Base-by-base conservation (phyloP, 148 eudicot species). In the Selenicereus undatus region DNA sequence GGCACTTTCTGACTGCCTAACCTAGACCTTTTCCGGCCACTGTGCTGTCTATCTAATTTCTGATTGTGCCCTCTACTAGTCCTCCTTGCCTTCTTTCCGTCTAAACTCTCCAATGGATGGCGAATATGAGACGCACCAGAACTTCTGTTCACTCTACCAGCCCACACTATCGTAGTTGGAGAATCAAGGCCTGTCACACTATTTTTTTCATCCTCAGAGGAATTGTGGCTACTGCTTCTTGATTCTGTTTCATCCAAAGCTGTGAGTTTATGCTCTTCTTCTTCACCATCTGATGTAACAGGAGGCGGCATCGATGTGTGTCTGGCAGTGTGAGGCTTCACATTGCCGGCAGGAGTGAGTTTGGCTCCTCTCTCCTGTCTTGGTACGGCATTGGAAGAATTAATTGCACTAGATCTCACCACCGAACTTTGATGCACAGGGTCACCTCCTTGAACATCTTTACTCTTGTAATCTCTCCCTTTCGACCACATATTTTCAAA, bases 401-500 rank as follows among this genome's bases (percentile, higher is more conserved):
- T 79, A 56, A 54, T 68, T 24, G 74, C 81, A 76, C 79, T 84
- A 78, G 83, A 29, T 77, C 56, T 85, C 72, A 73, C 79, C 6
- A 80, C 78, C 86, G 90, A 86, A 80, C 82, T 84, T 66, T 81
- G 86, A 60, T 42, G 78, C 60, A 51, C 85, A 75, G 83, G 82
- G 78, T 84, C 81, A 22, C 66, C 81, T 26, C 77, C 27, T 64
- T 42, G 76, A 86, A 80, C 77, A 48, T 90, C 93, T 74, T 88
- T 86, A 77, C 78, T 90, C 81, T 81, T 88, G 82, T 92, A 91
- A 82, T 89, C 81, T 89, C 90, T 90, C 26, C 99, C 98, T 85
- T 92, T 94, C 17, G 99, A 80, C 99, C 99, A 96, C 98, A 94
- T 90, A 83, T 94, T 94, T 79, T 94, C 99, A 82, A 92, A 85